phyloP scores from a whole-genome alignment of 2,329 filamentous ascomycete species.

The Phyllosticta paracitricarpa region DNA sequence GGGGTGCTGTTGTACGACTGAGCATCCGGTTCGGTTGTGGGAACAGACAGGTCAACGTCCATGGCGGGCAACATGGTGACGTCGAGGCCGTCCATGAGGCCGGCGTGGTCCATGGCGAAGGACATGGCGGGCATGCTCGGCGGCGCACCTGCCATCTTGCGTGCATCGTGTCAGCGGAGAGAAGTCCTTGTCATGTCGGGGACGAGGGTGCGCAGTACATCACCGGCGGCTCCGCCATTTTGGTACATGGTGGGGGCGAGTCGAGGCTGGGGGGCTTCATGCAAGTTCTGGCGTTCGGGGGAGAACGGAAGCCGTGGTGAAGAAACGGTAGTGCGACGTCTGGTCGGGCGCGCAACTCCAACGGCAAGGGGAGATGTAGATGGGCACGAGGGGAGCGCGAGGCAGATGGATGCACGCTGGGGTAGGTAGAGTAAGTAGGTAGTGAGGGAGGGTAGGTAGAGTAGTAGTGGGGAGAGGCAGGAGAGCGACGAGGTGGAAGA shows the following conservation, averaged over 20 bases:
- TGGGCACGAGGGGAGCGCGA: background rate
- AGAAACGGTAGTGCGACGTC: background rate
- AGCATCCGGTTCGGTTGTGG: constrained; percentile 19
- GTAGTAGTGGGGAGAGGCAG: background rate
- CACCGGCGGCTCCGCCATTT: constrained; percentile 17
- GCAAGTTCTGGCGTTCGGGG: constrained; percentile 5
- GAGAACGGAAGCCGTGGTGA: background rate
- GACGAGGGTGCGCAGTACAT: constrained; percentile 5
- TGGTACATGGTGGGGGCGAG: constrained; percentile 22
- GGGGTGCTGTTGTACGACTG: constrained; percentile 18
- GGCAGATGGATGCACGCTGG: background rate
- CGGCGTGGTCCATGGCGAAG: constrained; percentile 21
- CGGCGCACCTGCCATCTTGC: constrained; percentile 6
- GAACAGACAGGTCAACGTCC: constrained; percentile 34
- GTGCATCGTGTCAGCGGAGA: constrained; percentile 11
- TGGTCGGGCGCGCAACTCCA: background rate
- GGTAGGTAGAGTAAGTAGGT: background rate
- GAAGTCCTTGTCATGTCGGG: constrained; percentile 4
- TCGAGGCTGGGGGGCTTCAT: constrained; percentile 12
- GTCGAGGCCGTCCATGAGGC: constrained; percentile 33
- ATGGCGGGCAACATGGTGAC: constrained; percentile 35
- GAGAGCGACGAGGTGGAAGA: background rate
- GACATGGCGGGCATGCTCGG: constrained; percentile 19
- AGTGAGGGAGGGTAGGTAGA: no score
- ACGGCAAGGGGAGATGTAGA: background rate